Evolutionary conservation across 257 asterid species (phyloP).

Genomic region (Nicotiana tabacum): DNA sequence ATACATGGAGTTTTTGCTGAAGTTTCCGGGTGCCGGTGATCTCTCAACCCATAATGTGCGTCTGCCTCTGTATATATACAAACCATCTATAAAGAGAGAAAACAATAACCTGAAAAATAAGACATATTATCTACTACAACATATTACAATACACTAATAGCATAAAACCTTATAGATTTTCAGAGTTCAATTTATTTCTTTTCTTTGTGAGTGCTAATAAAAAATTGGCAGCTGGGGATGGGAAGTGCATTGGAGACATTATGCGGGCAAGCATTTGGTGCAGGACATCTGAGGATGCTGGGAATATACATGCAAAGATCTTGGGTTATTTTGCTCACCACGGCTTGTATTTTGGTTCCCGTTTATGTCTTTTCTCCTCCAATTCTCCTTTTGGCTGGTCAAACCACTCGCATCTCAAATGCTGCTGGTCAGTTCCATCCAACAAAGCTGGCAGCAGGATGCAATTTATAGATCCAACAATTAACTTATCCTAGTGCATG

Average conservation of each 20-base stretch:
- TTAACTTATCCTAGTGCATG: not conserved
- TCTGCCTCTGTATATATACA: too few relatives aligned
- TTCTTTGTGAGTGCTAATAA: not conserved
- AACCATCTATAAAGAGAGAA: too few relatives aligned
- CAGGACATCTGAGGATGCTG: conserved; percentile 67
- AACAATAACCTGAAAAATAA: too few relatives aligned
- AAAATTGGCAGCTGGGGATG: conserved; percentile 61
- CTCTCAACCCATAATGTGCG: too few relatives aligned
- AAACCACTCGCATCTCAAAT: conserved; percentile 43
- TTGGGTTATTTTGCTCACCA: conserved; percentile 61
- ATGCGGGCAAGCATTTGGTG: conserved; percentile 88
- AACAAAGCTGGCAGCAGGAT: not conserved
- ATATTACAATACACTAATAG: too few relatives aligned
- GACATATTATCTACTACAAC: too few relatives aligned
- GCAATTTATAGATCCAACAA: not conserved
- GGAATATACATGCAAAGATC: conserved; percentile 86
- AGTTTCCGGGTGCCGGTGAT: too few relatives aligned
- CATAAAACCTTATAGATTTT: too few relatives aligned
- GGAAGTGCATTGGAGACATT: conserved; percentile 83
- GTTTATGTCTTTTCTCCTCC: conserved; percentile 65
- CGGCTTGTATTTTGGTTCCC: conserved; percentile 46
- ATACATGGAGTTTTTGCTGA: too few relatives aligned
- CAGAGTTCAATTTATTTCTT: not conserved
- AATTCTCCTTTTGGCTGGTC: conserved; percentile 56
- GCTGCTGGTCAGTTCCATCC: conserved; percentile 54